Evolutionary conservation across 805 yeast species (phyloP).

Genomic region (Wickerhamomyces bovis): DNA sequence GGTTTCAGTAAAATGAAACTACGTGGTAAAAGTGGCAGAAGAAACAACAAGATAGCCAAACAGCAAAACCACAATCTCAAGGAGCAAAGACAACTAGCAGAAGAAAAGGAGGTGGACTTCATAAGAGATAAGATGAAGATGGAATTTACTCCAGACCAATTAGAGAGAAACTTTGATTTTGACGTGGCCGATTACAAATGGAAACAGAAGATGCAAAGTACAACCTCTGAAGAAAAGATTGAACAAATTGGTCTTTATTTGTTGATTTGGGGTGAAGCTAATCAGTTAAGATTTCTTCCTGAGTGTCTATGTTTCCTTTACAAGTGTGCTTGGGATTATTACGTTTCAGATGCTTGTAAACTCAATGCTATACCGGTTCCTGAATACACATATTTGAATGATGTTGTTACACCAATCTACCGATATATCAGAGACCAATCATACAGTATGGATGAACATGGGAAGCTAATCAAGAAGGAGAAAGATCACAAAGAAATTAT

Average conservation of each 20-base stretch:
- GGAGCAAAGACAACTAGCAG: conserved; percentile 32
- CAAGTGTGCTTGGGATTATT: conserved; percentile 71
- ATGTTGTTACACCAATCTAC: conserved; percentile 69
- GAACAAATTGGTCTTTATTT: conserved; percentile 66
- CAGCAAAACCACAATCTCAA: conserved; percentile 29
- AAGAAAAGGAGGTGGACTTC: conserved; percentile 44
- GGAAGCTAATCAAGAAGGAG: conserved; percentile 39
- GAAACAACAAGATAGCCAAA: conserved; percentile 40
- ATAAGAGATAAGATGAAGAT: conserved; percentile 44
- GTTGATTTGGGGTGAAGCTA: conserved; percentile 88
- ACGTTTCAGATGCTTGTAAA: conserved; percentile 34
- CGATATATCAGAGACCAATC: conserved; percentile 49
- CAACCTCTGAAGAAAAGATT: conserved; percentile 44
- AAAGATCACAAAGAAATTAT: conserved; percentile 64
- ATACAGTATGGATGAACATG: conserved; percentile 41
- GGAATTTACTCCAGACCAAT: conserved; percentile 39
- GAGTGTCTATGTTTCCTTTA: conserved; percentile 81
- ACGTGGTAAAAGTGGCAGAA: conserved; percentile 37
- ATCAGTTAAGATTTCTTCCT: conserved; percentile 78
- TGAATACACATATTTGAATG: conserved; percentile 47
- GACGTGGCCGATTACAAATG: conserved; percentile 72
- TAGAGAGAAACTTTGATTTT: conserved; percentile 35
- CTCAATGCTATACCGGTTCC: conserved; percentile 27
- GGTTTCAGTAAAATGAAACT: conserved; percentile 53
- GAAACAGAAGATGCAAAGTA: conserved; percentile 42